phyloP scores from a whole-genome alignment of 164 flowering plant genomes.

The Taxillus chinensis region DNA sequence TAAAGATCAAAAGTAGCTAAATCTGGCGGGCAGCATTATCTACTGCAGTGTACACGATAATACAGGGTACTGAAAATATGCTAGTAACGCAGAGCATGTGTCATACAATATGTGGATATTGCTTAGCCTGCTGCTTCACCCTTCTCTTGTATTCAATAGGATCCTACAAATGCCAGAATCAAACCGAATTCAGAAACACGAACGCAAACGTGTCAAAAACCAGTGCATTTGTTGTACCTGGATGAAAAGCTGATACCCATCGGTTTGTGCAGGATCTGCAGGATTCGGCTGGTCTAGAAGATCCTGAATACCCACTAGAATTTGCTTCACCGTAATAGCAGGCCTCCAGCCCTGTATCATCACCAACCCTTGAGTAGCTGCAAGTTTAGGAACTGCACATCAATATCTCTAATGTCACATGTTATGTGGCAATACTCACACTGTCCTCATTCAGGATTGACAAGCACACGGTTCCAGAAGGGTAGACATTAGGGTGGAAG shows the following conservation, averaged over 20 bases:
- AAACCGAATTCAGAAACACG: too few species aligned
- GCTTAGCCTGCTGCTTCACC: constrained; percentile 71
- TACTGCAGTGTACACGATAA: neutral
- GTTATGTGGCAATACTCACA: constrained; percentile 37
- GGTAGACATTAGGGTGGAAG: constrained; percentile 96
- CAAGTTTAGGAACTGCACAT: too few species aligned
- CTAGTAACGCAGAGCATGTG: neutral
- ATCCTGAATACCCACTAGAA: constrained; percentile 88
- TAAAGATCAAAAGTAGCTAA: neutral
- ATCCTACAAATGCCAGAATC: constrained; percentile 31
- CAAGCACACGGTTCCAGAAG: constrained; percentile 94
- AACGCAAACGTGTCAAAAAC: neutral
- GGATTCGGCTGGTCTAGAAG: constrained; percentile 87
- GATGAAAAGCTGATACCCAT: constrained; percentile 83
- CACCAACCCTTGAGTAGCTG: neutral
- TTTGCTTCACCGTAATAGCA: constrained; percentile 93
- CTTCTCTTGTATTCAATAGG: constrained; percentile 59
- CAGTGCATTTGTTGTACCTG: constrained; percentile 36
- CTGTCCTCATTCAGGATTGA: constrained; percentile 93
- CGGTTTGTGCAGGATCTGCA: constrained; percentile 92
- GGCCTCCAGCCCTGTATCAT: constrained; percentile 84
- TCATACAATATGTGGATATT: constrained; percentile 47
- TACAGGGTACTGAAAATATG: neutral
- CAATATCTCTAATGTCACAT: too few species aligned
- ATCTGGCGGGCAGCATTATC: neutral